These are phyloP conservation scores for Globisporangium iwayamae DNA, from an alignment of 352 stramenopile genomes.

Conservation along the genomic window DNA sequence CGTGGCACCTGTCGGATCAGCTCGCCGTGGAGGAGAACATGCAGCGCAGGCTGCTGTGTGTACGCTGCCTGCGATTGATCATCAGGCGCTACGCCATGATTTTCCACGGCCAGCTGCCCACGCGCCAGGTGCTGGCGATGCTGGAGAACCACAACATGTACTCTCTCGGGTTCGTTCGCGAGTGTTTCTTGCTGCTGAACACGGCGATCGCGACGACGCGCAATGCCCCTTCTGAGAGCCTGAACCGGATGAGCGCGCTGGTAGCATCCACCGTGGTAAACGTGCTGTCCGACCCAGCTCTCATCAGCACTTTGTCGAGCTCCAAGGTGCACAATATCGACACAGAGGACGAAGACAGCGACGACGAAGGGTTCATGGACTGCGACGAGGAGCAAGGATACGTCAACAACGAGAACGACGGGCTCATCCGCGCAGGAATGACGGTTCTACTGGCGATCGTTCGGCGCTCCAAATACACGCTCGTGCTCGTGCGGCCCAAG, in stretches of 20 bases:
- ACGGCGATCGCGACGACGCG: slow-evolving; percentile 68
- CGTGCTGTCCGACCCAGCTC: slow-evolving; percentile 52
- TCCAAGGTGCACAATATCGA: slow-evolving; percentile 18
- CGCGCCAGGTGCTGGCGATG: slow-evolving; percentile 48
- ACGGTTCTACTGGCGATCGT: slow-evolving; percentile 69
- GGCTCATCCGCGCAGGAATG: slow-evolving; percentile 63
- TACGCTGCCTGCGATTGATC: slow-evolving; percentile 64
- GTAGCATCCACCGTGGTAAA: slow-evolving; percentile 50
- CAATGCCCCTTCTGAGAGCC: slow-evolving; percentile 55
- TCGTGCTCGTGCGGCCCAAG: slow-evolving; percentile 61
- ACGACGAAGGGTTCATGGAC: slow-evolving; percentile 37
- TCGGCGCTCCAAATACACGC: slow-evolving; percentile 63
- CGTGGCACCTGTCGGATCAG: slow-evolving; percentile 78
- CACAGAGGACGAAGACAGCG: slow-evolving; percentile 24
- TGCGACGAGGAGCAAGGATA: slow-evolving; percentile 58
- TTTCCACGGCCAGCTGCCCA: slow-evolving; percentile 74
- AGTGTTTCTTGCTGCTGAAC: slow-evolving; percentile 75
- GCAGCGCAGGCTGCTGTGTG: slow-evolving; percentile 51
- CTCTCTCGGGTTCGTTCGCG: slow-evolving; percentile 54
- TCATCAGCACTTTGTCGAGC: slow-evolving; percentile 49
- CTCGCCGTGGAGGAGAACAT: slow-evolving; percentile 59
- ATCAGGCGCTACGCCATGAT: slow-evolving; percentile 78
- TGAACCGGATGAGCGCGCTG: slow-evolving; percentile 49
- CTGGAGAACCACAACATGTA: slow-evolving; percentile 48
- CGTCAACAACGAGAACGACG: slow-evolving; percentile 61